phyloP scores from a whole-genome alignment of 2,329 filamentous ascomycete species.

The Colletotrichum somersetense region DNA sequence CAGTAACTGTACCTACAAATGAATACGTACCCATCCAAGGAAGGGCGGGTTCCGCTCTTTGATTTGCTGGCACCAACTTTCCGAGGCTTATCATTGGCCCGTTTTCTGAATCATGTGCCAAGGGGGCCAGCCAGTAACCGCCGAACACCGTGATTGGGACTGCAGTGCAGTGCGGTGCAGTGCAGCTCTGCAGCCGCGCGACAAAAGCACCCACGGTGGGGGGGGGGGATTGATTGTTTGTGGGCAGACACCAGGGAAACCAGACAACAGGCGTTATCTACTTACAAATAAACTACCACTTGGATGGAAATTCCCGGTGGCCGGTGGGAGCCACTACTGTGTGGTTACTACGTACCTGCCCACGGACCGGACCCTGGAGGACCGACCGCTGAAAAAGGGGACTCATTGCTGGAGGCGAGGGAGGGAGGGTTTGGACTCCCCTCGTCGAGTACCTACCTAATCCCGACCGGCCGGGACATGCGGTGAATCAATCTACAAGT shows the following conservation, averaged over 20 bases:
- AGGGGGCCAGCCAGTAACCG: slow-evolving; percentile 36
- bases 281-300: neutral
- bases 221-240: neutral
- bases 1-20: too few species aligned
- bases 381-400: neutral
- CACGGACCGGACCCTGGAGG: neutral
- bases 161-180: slow-evolving; percentile 10
- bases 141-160: slow-evolving; percentile 36
- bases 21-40: too few species aligned
- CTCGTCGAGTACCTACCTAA: neutral
- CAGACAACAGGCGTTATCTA: neutral
- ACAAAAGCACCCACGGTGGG: slow-evolving; percentile 20
- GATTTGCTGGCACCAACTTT: slow-evolving; percentile 29
- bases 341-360: neutral
- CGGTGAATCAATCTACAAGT: neutral
- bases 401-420: slow-evolving; percentile 2
- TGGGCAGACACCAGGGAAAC: neutral
- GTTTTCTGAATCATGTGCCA: slow-evolving; percentile 14
- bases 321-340: neutral
- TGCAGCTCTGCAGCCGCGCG: slow-evolving; percentile 41
- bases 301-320: neutral
- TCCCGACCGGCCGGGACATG: neutral
- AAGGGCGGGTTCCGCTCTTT: slow-evolving; percentile 8
- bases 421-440: neutral
- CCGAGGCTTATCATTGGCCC: slow-evolving; percentile 15